These are phyloP conservation scores for Acanthochlamys bracteata DNA, from an alignment of 106 monocot genomes.

Conservation along the genomic window DNA sequence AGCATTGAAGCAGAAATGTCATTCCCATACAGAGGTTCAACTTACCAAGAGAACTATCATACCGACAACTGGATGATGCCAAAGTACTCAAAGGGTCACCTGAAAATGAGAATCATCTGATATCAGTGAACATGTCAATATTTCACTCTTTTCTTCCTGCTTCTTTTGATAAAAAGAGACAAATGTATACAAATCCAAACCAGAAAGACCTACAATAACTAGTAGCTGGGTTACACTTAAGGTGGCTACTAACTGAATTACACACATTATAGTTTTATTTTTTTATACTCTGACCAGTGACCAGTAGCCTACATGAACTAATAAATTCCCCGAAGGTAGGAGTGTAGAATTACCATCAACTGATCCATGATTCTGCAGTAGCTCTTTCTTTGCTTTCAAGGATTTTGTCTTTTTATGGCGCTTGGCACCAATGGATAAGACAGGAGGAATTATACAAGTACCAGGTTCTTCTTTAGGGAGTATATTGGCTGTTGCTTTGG, in stretches of 20 bases:
- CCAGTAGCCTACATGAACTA: not conserved
- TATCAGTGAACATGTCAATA: not conserved
- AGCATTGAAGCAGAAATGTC: not conserved
- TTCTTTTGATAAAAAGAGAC: not conserved
- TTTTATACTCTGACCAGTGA: not conserved
- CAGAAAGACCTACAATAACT: too few species aligned
- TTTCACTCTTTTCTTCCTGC: not conserved
- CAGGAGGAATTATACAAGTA: conserved; percentile 17
- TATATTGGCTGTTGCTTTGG: conserved; percentile 4
- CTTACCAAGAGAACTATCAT: conserved; percentile 90
- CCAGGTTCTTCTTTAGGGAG: conserved; percentile 17
- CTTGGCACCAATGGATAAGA: conserved; percentile 13
- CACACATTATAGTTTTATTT: not conserved
- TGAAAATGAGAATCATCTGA: conserved; percentile 17
- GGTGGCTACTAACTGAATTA: too few species aligned
- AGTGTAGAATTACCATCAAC: conserved; percentile 35
- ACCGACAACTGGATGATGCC: conserved; percentile 46
- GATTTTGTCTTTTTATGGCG: conserved; percentile 34
- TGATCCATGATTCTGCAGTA: conserved; percentile 17
- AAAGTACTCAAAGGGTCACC: conserved; percentile 18
- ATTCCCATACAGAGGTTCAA: not conserved
- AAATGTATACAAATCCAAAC: not conserved
- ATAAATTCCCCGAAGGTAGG: not conserved
- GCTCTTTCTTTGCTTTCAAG: conserved; percentile 29
- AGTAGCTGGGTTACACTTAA: too few species aligned